phyloP scores from a whole-genome alignment of 768 basidiomycete species.

The Paxillus rubicundulus region DNA sequence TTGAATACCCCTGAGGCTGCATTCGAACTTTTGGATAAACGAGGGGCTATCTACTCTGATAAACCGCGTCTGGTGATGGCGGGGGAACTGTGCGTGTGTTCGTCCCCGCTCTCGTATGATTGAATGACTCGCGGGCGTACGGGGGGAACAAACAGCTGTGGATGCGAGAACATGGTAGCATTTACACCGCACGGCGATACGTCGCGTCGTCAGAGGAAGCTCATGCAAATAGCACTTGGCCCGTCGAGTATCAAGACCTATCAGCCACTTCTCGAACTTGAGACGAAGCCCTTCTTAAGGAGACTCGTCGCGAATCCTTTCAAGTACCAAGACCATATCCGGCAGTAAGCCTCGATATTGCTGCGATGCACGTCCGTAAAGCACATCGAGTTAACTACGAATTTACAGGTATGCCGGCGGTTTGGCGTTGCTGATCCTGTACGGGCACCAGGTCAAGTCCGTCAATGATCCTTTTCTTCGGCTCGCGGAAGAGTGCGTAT shows the following conservation, averaged over 20 bases:
- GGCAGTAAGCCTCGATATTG: slow-evolving; percentile 27
- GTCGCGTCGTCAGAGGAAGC: slow-evolving; percentile 60
- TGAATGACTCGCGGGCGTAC: slow-evolving; percentile 3
- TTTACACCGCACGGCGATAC: slow-evolving; percentile 66
- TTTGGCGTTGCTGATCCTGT: slow-evolving; percentile 57
- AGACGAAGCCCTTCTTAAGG: slow-evolving; percentile 56
- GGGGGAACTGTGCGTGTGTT: slow-evolving; percentile 58
- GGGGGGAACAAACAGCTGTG: slow-evolving; percentile 37
- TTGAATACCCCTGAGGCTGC: slow-evolving; percentile 58
- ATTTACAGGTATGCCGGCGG: slow-evolving; percentile 45
- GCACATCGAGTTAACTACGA: too few relatives aligned
- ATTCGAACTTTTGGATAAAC: slow-evolving; percentile 65
- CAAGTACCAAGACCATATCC: slow-evolving; percentile 35
- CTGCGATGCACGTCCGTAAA: slow-evolving; percentile 31
- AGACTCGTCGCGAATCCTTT: slow-evolving; percentile 46
- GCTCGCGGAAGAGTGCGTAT: slow-evolving; percentile 43
- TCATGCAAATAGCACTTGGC: slow-evolving; percentile 65
- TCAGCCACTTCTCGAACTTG: slow-evolving; percentile 53
- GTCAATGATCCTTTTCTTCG: slow-evolving; percentile 41
- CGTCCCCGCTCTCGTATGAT: not conserved
- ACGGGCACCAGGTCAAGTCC: slow-evolving; percentile 50
- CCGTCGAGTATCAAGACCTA: slow-evolving; percentile 51
- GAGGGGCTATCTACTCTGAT: slow-evolving; percentile 72
- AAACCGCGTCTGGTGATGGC: slow-evolving; percentile 68
- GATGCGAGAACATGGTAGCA: slow-evolving; percentile 70